These are phyloP conservation scores for Xerocomus spinulosus DNA, from an alignment of 768 basidiomycete genomes.

Conservation along the genomic window DNA sequence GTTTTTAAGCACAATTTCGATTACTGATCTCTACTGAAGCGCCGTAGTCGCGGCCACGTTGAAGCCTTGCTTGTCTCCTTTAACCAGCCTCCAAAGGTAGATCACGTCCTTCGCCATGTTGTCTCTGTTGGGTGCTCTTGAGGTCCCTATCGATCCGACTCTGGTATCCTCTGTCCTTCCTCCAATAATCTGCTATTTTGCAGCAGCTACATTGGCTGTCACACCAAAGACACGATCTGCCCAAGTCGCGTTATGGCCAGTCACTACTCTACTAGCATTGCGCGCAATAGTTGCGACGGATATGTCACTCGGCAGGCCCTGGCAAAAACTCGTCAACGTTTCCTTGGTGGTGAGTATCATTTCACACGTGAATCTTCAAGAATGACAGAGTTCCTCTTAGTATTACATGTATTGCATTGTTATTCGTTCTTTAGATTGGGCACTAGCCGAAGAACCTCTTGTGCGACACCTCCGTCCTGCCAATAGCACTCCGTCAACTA, in stretches of 20 bases:
- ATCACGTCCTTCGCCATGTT: slow-evolving; percentile 1
- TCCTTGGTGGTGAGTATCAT: slow-evolving; percentile 8
- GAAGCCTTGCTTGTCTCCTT: too few relatives aligned
- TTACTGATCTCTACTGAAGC: too few relatives aligned
- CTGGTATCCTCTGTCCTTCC: not conserved
- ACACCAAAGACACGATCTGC: slow-evolving; percentile 14
- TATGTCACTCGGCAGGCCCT: slow-evolving; percentile 1
- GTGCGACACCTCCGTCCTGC: slow-evolving; percentile 9
- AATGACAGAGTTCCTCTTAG: not conserved
- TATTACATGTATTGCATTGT: slow-evolving; percentile 10
- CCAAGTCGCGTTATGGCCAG: slow-evolving; percentile 45
- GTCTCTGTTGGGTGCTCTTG: slow-evolving; percentile 17
- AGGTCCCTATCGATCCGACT: not conserved
- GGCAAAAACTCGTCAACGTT: slow-evolving; percentile 5
- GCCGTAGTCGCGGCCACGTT: too few relatives aligned
- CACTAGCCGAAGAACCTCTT: slow-evolving; percentile 9
- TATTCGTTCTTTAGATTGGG: slow-evolving; percentile 18
- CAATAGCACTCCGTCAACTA: not conserved
- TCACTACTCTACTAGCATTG: slow-evolving; percentile 41
- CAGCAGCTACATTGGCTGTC: not conserved
- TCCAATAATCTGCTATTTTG: not conserved
- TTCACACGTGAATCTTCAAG: too few relatives aligned
- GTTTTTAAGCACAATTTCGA: slow-evolving; percentile 24
- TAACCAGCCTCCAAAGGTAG: too few relatives aligned
- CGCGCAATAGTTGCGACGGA: slow-evolving; percentile 30